Base-by-base conservation (phyloP, 2,329 filamentous ascomycete species). In the Colletotrichum acutatum region DNA sequence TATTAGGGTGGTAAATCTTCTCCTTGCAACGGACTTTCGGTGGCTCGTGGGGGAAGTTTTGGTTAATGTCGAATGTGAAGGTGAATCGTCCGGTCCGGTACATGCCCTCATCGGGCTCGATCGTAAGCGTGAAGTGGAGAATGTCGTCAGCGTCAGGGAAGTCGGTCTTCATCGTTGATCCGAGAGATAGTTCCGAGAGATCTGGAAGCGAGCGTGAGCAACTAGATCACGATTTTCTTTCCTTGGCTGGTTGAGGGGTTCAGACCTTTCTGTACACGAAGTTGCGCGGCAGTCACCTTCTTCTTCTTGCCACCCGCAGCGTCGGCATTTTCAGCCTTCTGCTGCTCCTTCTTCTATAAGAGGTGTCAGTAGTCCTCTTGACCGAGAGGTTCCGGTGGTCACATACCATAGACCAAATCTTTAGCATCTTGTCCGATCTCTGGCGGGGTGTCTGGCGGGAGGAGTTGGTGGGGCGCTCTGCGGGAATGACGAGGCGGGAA, bases 1-100 rank as follows among this genome's bases (percentile, higher is more conserved):
- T 99, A 84, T 99, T 99, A 6, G 97, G 97, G 82, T 99, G 97
- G 86, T 99, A 99, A 79, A 99, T 98, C 88, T 98, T 98, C 85
- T 99, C 94, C 77, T 92, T 93, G 86, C 97, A 98, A 80, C 94
- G 97, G 78, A 99, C 97, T 85, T 98, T 98, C 24, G 97, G 97
- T 75, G 97, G 95, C 82, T 98, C 95, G 85, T 98, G 97, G 0
- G 97, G 97, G 84, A 98, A 99, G 86, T 94, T 97, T 81, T 96
- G 94, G 83, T 94, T 95, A 86, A 99, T 97, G 75, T 90, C 90
- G 84, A 99, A 98, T 76, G 90, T 93, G 83, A 99, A 99, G 73
- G 92, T 91, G 85, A 98, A 99, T 72, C 88, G 87, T 70, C 96
- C 96, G 78, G 91, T 91, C 80, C 95, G 95, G 89, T 99, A 99